Percentiles rank a stretch among this genome's conserved stretches.
These are phyloP conservation scores for Diaporthe vaccinii DNA, from an alignment of 2,329 filamentous ascomycete genomes.

Conservation along the genomic window DNA sequence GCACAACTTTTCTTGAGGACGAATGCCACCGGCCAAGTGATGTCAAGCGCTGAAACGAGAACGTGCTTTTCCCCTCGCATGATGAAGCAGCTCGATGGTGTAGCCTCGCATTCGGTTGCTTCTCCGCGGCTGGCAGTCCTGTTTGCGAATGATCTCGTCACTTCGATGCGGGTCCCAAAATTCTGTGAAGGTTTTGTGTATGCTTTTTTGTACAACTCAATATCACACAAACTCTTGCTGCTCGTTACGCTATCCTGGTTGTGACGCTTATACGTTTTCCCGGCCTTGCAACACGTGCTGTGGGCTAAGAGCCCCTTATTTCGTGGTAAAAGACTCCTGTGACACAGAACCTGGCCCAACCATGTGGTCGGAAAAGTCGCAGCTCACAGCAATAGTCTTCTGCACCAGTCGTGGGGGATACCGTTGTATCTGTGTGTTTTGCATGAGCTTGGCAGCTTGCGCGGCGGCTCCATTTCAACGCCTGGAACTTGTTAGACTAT, in stretches of 20 bases:
- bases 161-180: not conserved
- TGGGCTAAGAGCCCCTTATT: not conserved
- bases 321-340: not conserved
- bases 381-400: not conserved
- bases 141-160: not conserved
- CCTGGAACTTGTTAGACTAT: slow-evolving; percentile 23
- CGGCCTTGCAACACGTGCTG: not conserved
- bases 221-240: not conserved
- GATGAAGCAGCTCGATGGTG: not conserved
- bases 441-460: slow-evolving; percentile 30
- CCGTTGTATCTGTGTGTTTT: slow-evolving; percentile 1
- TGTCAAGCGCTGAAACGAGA: slow-evolving; percentile 11
- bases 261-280: slow-evolving; percentile 9
- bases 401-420: slow-evolving; percentile 1
- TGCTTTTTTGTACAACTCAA: not conserved
- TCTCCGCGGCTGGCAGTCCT: not conserved
- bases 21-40: not conserved
- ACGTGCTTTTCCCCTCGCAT: not conserved
- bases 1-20: not conserved
- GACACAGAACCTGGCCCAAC: not conserved
- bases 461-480: slow-evolving; percentile 7
- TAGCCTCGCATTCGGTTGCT: not conserved
- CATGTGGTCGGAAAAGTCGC: not conserved
- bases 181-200: not conserved
- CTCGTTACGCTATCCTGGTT: not conserved